A percentile compares a stretch with the other conserved stretches of the same genome.
Evolutionary conservation across 495 filamentous ascomycete genomes (phyloP).

Genomic region (Sphaerosporella brunnea): DNA sequence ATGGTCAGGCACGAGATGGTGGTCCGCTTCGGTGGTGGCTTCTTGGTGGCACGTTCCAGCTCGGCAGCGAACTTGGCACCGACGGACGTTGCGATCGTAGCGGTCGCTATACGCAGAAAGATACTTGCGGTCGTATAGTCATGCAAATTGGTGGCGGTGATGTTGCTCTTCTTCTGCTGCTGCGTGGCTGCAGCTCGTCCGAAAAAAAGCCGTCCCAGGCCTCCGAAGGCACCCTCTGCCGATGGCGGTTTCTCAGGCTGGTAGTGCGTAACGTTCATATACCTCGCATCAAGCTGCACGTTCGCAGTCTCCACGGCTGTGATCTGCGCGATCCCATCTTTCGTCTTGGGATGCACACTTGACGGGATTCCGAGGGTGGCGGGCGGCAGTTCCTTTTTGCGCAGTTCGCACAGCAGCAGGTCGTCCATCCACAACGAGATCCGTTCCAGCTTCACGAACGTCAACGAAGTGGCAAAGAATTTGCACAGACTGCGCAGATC

Average conservation of each 20-base stretch:
- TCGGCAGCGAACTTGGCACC: conserved; percentile 52
- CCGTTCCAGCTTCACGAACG: conserved; percentile 72
- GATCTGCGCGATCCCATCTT: conserved; percentile 72
- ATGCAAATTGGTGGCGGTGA: conserved; percentile 13
- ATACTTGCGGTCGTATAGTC: conserved; percentile 44
- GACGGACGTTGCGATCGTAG: conserved; percentile 56
- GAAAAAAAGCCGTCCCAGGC: conserved; percentile 14
- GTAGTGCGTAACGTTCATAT: conserved; percentile 50
- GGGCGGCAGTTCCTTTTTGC: conserved; percentile 69
- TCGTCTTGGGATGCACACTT: conserved; percentile 63
- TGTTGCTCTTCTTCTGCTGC: conserved; percentile 5
- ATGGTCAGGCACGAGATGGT: conserved; percentile 75
- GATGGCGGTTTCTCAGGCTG: conserved; percentile 17
- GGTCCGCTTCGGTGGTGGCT: conserved; percentile 75
- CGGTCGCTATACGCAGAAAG: conserved; percentile 74
- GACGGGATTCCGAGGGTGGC: conserved; percentile 52
- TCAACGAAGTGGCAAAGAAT: conserved; percentile 87
- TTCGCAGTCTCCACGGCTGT: conserved; percentile 53
- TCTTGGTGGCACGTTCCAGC: conserved; percentile 91
- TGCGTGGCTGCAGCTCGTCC: conserved; percentile 7
- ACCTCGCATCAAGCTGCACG: conserved; percentile 77
- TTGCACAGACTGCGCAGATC: conserved; percentile 68
- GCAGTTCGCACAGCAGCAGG: conserved; percentile 54
- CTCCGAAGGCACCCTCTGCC: conserved; percentile 12
- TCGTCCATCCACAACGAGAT: conserved; percentile 88